Evolutionary conservation across 2,329 filamentous ascomycete genomes (phyloP), one percentile per base, ranked within the genome.

Genomic region (Arthrinium puccinioides): DNA sequence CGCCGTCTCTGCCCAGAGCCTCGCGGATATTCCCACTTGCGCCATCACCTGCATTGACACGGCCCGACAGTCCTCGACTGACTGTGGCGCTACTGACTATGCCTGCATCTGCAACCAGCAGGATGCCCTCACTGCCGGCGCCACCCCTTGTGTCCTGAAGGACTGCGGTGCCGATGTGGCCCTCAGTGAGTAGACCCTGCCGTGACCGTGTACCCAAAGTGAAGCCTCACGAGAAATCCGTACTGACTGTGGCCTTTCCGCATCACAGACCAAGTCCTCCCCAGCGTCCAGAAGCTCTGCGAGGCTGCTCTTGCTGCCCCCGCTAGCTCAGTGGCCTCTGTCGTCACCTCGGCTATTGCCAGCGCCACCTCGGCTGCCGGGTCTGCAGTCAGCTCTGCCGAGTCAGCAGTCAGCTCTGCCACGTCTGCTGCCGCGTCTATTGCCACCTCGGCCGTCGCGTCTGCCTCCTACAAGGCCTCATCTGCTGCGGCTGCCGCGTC

Each of bases 61-160:
- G 3, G 48, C 50, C 9, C 26, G 41, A 15, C 36, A 40, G 4
- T 32, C 33, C 21, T 27, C 30, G n/a, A 53, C 49, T 24, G 38
- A 27, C 23, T 53, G 51, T 25, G 18, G 28, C 8, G 37, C 26
- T 2, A 30, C 39, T 16, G 51, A 54, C 42, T 52, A 50, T 38
- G 36, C 37, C 37, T 54, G 51, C 37, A 46, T 54, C 35, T 54
- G 51, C 50, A 42, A 45, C 34, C 43, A 47, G 32, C 37, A 46
- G 20, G 30, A 42, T 31, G 24, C 39, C 21, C 25, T 54, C 18
- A 44, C 44, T 9, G 11, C 36, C 6, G 44, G 42, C 14, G 45
- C 44, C 16, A 50, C 44, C 32, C 29, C 14, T 35, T 52, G 51
- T 24, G 47, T 53, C 31, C 18, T 52, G 21, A 18, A 31, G 6